Percentiles rank a stretch among this genome's conserved stretches.
phyloP scores from a whole-genome alignment of 805 yeast genomes.

The Teunomyces kruisii region DNA sequence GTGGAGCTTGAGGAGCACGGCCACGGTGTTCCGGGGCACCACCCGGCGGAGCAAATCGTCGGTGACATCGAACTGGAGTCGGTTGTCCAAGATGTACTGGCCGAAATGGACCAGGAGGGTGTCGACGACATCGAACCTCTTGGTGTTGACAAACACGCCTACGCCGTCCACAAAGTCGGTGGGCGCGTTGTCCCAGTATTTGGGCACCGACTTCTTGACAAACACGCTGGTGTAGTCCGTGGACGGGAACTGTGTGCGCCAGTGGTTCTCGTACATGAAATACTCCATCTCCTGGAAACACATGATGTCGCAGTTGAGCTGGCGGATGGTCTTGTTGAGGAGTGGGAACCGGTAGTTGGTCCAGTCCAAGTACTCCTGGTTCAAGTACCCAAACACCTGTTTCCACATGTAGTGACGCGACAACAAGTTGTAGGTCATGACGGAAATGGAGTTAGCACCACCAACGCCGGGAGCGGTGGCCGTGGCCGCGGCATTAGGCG shows the following conservation, averaged over 20 bases:
- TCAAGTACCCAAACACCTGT: constrained; percentile 52
- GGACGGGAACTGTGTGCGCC: constrained; percentile 34
- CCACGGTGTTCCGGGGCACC: constrained; percentile 93
- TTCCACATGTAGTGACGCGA: constrained; percentile 62
- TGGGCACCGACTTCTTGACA: constrained; percentile 50
- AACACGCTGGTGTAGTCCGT: constrained; percentile 48
- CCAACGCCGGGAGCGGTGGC: too few relatives aligned
- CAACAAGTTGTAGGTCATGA: constrained; percentile 47
- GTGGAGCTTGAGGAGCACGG: constrained; percentile 71
- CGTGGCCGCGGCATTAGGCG: too few relatives aligned
- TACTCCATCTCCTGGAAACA: constrained; percentile 57
- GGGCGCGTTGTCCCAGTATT: constrained; percentile 45
- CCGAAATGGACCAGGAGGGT: constrained; percentile 79
- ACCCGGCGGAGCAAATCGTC: constrained; percentile 94
- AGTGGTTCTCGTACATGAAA: constrained; percentile 36
- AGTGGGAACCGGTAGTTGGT: constrained; percentile 41
- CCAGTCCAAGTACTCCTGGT: constrained; percentile 49
- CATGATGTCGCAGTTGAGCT: constrained; percentile 56
- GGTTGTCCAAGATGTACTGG: constrained; percentile 73
- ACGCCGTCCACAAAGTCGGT: constrained; percentile 96
- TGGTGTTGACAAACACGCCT: constrained; percentile 80
- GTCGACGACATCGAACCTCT: constrained; percentile 60
- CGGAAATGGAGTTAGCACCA: constrained; percentile 14
- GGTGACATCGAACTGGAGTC: constrained; percentile 84
- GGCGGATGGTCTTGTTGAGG: constrained; percentile 22